Conservation (phyloP, 768 basidiomycete genomes). For the Mycena latifolia region DNA sequence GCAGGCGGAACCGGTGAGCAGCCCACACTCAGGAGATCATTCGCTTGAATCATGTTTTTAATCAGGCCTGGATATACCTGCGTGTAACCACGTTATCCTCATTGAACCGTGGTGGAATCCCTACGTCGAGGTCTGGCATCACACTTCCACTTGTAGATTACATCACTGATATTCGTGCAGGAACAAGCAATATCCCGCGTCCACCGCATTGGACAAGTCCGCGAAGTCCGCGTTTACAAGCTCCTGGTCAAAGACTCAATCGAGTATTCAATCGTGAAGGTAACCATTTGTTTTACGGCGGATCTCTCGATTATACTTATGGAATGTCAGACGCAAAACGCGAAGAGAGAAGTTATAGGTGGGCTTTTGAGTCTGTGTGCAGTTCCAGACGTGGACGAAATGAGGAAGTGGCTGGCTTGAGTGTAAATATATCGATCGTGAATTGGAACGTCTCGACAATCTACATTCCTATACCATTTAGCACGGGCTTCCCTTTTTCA, state of each 20-base stretch:
- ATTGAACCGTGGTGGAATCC: slow-evolving; percentile 28
- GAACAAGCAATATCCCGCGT: slow-evolving; percentile 25
- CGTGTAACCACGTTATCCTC: slow-evolving; percentile 18
- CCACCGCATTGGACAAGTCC: slow-evolving; percentile 21
- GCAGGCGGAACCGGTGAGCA: slow-evolving; percentile 20
- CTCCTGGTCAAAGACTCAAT: slow-evolving; percentile 8
- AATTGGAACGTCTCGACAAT: no score
- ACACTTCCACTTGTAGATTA: neutral
- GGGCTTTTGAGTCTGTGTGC: slow-evolving; percentile 19
- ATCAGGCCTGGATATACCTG: slow-evolving; percentile 19
- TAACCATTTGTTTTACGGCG: neutral
- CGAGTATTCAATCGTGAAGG: slow-evolving; percentile 26
- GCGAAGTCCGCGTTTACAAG: slow-evolving; percentile 8
- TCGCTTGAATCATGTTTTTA: no score
- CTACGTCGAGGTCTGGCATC: slow-evolving; percentile 20
- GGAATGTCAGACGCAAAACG: slow-evolving; percentile 1
- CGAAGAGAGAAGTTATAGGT: slow-evolving; percentile 13
- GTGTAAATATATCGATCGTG: no score
- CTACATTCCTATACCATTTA: no score
- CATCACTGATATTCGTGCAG: no score
- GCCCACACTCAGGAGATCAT: no score
- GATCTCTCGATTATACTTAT: no score
- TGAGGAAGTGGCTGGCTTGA: slow-evolving; percentile 18
- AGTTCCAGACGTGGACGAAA: slow-evolving; percentile 15
- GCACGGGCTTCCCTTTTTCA: no score